Conservation (phyloP, 2,329 filamentous ascomycete species). For the Trichoderma lentiforme region DNA sequence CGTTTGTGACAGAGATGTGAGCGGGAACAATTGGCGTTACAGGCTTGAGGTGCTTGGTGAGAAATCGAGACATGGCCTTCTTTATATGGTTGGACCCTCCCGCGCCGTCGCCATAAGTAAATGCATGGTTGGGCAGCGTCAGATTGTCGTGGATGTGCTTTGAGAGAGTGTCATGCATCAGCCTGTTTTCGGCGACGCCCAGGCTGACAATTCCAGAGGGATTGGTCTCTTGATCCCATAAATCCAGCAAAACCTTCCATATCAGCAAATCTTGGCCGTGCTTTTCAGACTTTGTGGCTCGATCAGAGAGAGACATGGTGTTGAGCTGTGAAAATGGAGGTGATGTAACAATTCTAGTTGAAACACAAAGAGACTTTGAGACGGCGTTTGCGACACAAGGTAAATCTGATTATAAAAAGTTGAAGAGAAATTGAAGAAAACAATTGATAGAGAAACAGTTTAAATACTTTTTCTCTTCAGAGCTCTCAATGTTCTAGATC, state of each 20-base stretch:
- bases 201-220: conserved; percentile 47
- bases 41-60: conserved; percentile 33
- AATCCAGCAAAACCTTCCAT: conserved; percentile 44
- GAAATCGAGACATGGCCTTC: conserved; percentile 32
- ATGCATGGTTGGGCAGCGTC: conserved; percentile 28
- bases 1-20: conserved; percentile 38
- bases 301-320: conserved; percentile 16
- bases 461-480: neutral
- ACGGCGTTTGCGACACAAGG: neutral
- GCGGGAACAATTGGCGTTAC: conserved; percentile 28
- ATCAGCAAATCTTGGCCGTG: neutral
- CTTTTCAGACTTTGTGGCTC: conserved; percentile 5
- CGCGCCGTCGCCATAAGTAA: conserved; percentile 42
- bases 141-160: conserved; percentile 41
- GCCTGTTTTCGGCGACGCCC: conserved; percentile 49
- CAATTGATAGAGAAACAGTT: neutral
- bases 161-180: conserved; percentile 47
- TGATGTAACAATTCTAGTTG: neutral
- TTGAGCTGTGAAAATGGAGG: neutral
- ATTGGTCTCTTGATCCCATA: conserved; percentile 40
- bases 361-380: neutral
- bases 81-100: conserved; percentile 36
- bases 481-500: neutral
- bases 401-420: neutral
- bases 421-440: neutral